Conservation (phyloP, 1,139 yeast genomes). For the Saccharomyces hybrid region DNA sequence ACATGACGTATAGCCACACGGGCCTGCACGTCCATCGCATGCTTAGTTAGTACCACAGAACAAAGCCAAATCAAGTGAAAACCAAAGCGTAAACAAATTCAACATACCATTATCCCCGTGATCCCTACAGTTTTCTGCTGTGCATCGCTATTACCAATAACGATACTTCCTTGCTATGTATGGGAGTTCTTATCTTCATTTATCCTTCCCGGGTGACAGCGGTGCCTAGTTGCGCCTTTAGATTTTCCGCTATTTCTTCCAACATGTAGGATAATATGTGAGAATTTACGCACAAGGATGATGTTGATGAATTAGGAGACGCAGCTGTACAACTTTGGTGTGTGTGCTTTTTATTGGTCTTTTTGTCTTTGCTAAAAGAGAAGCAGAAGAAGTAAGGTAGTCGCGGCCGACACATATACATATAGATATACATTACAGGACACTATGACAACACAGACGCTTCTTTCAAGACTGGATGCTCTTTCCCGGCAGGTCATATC, state of each 20-base stretch:
- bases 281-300: background rate
- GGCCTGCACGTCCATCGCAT: background rate
- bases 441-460: background rate
- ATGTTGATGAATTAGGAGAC: background rate
- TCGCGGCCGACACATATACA: background rate
- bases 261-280: background rate
- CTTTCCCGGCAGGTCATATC: background rate
- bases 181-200: background rate
- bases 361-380: background rate
- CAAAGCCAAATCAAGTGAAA: background rate
- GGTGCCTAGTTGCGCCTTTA: background rate
- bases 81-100: background rate
- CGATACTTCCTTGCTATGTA: background rate
- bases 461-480: background rate
- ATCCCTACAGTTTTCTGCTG: background rate
- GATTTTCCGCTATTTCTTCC: background rate
- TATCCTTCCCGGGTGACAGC: background rate
- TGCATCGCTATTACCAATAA: background rate
- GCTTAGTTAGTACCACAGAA: conserved; percentile 4
- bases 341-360: background rate
- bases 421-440: background rate
- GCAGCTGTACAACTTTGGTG: background rate
- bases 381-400: background rate
- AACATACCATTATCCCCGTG: background rate
- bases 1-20: background rate